These are phyloP conservation scores for Colletotrichum plurivorum DNA, from an alignment of 2,329 filamentous ascomycete species.

Conservation along the genomic window DNA sequence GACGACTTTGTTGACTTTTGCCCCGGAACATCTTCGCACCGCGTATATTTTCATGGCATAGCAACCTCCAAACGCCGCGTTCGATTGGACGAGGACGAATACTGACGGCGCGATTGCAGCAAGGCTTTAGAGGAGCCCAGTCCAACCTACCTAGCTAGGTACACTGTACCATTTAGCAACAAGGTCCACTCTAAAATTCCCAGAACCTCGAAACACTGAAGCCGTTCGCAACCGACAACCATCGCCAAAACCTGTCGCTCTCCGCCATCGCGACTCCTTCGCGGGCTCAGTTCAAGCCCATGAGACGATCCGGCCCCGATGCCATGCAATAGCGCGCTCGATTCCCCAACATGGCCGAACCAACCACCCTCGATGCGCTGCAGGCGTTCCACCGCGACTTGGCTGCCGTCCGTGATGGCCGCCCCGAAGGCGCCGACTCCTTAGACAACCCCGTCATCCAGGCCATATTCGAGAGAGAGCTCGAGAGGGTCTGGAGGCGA, in stretches of 20 bases:
- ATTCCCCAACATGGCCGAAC: constrained; percentile 76
- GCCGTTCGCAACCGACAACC: constrained; percentile 22
- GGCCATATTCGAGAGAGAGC: constrained; percentile 78
- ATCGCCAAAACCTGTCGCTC: constrained; percentile 17
- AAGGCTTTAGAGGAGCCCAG: constrained; percentile 11
- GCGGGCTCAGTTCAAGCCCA: constrained; percentile 31
- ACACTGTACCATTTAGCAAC: constrained; percentile 1
- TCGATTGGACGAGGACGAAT: constrained; percentile 24
- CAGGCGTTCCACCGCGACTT: constrained; percentile 91
- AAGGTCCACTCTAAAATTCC: constrained; percentile 41
- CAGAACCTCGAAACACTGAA: constrained; percentile 34
- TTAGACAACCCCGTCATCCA: constrained; percentile 80
- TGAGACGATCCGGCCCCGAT: constrained; percentile 38
- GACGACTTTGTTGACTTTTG: constrained; percentile 26
- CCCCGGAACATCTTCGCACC: constrained; percentile 23
- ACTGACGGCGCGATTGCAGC: constrained; percentile 19
- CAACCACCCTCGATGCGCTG: constrained; percentile 81
- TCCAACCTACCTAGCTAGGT: neutral
- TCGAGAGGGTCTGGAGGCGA: constrained; percentile 83
- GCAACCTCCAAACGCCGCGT: constrained; percentile 13
- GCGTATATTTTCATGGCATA: constrained; percentile 10
- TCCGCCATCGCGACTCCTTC: constrained; percentile 36
- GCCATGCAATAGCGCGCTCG: constrained; percentile 62
- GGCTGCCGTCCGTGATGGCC: constrained; percentile 79
- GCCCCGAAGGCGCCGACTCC: constrained; percentile 72